phyloP scores from a whole-genome alignment of 306 rosid species.

The Sphenostylis stenocarpa region DNA sequence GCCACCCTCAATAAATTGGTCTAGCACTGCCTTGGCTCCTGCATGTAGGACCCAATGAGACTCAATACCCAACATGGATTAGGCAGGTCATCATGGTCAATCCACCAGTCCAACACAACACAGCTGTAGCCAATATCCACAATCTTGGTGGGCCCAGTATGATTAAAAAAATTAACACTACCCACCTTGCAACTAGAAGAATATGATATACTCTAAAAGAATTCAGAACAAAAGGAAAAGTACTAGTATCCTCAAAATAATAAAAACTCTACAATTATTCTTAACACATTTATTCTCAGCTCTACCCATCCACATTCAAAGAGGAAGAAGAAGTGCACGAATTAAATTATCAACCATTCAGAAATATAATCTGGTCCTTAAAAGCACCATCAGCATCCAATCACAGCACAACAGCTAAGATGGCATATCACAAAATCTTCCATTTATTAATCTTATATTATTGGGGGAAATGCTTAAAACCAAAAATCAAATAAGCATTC shows the following conservation, averaged over 20 bases:
- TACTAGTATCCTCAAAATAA: neutral
- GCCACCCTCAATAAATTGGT: constrained; percentile 14
- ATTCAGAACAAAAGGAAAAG: neutral
- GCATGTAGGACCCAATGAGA: neutral
- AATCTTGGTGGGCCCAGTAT: neutral
- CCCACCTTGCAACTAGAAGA: neutral
- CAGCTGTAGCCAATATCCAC: neutral
- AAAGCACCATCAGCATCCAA: constrained; percentile 9
- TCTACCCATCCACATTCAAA: neutral
- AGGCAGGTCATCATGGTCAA: constrained; percentile 6
- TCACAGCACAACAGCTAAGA: neutral
- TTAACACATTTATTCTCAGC: neutral
- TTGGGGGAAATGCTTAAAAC: constrained; percentile 9
- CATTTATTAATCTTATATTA: neutral
- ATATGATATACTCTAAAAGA: neutral
- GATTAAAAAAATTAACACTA: neutral
- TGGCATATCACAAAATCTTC: constrained; percentile 15
- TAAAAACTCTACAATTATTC: neutral
- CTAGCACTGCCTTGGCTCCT: neutral
- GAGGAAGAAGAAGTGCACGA: neutral
- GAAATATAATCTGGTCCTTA: neutral
- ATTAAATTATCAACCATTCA: constrained; percentile 4
- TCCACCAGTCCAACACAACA: constrained; percentile 1
- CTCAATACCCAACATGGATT: constrained; percentile 7
- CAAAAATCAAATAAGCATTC: neutral